Conservation (phyloP, 768 basidiomycete genomes). For the Daedaleopsis nitida region DNA sequence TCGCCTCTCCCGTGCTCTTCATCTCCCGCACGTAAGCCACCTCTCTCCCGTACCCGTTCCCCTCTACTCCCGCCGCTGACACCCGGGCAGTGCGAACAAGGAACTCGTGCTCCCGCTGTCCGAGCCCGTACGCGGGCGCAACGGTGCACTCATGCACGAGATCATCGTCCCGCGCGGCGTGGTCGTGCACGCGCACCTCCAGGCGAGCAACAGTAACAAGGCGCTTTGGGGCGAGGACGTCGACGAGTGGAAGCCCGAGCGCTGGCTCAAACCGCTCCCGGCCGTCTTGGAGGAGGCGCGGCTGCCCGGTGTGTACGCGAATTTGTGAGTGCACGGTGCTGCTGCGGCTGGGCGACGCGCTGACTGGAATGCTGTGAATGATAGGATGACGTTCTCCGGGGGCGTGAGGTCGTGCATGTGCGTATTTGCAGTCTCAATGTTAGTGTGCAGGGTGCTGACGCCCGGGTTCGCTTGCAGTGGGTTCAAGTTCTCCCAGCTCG, state of each 20-base stretch:
- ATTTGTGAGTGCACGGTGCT: slow-evolving; percentile 10
- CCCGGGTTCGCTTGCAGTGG: slow-evolving; percentile 6
- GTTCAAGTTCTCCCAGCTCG: slow-evolving; percentile 26
- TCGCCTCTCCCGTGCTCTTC: slow-evolving; percentile 33
- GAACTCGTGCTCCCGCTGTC: slow-evolving; percentile 35
- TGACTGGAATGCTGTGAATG: background rate
- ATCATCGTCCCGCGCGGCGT: slow-evolving; percentile 43
- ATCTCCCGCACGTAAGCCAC: slow-evolving; percentile 3
- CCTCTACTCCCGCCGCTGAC: background rate
- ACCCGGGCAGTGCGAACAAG: background rate
- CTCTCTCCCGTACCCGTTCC: background rate
- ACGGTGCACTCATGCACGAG: slow-evolving; percentile 15
- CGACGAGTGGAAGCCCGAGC: slow-evolving; percentile 43
- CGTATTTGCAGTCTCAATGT: background rate
- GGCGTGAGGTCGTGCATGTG: slow-evolving; percentile 27
- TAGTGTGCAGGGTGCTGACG: no score
- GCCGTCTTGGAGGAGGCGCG: slow-evolving; percentile 10
- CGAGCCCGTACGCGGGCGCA: slow-evolving; percentile 10
- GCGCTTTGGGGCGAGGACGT: slow-evolving; percentile 48
- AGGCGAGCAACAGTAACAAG: slow-evolving; percentile 42
- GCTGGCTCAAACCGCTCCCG: slow-evolving; percentile 39
- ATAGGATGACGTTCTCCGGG: slow-evolving; percentile 29
- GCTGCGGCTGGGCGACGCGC: no score
- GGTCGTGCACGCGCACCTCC: slow-evolving; percentile 38
- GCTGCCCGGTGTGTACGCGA: slow-evolving; percentile 22